Evolutionary conservation across 2,329 filamentous ascomycete genomes (phyloP).

Genomic region (Cercospora brassicicola): DNA sequence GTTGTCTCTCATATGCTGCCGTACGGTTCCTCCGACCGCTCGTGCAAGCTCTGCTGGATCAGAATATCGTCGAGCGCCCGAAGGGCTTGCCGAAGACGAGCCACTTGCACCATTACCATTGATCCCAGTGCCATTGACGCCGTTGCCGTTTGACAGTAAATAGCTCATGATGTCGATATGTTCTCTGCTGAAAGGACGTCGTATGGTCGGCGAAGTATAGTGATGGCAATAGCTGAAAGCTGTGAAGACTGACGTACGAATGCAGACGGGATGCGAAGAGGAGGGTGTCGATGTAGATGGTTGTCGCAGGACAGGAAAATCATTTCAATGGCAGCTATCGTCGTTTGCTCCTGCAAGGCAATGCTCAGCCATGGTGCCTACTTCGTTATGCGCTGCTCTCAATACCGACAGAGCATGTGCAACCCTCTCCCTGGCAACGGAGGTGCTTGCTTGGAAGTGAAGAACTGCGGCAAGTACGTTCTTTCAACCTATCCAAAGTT

Average conservation of each 20-base stretch:
- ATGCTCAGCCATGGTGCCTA: not conserved
- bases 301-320: not conserved
- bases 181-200: not conserved
- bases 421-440: not conserved
- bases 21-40: not conserved
- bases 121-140: not conserved
- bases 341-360: not conserved
- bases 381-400: not conserved
- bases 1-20: not conserved
- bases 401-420: not conserved
- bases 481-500: slow-evolving; percentile 49
- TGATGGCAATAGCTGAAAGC: not conserved
- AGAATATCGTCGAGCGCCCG: not conserved
- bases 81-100: not conserved
- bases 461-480: not conserved
- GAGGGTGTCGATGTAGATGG: not conserved
- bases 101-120: not conserved
- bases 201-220: not conserved
- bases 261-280: not conserved
- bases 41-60: not conserved
- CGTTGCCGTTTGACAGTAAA: not conserved
- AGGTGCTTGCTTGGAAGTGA: not conserved
- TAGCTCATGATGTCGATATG: not conserved
- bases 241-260: not conserved
- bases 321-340: not conserved